phyloP scores from a whole-genome alignment of 805 yeast genomes.

The Candida insectorum region DNA sequence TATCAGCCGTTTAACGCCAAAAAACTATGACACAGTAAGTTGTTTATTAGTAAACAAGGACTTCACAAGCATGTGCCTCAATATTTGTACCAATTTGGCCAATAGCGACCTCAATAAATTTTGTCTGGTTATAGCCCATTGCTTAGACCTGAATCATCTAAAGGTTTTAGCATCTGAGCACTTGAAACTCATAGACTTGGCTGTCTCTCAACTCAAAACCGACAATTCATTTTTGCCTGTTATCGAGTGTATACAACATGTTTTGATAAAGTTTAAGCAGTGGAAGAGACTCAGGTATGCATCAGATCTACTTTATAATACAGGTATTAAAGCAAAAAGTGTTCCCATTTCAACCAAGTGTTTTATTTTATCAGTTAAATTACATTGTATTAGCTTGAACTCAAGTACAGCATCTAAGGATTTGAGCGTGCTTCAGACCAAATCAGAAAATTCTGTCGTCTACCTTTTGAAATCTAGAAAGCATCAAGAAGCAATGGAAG shows the following conservation, averaged over 20 bases:
- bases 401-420: neutral
- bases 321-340: constrained; percentile 19
- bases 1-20: no score
- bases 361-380: neutral
- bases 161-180: neutral
- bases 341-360: neutral
- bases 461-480: neutral
- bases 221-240: neutral
- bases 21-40: no score
- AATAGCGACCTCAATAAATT: neutral
- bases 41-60: no score
- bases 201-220: neutral
- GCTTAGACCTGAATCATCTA: constrained; percentile 7
- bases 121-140: no score
- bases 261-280: constrained; percentile 26
- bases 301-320: constrained; percentile 43
- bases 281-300: constrained; percentile 43
- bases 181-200: neutral
- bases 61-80: no score
- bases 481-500: neutral
- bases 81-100: constrained; percentile 1
- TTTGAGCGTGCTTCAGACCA: neutral
- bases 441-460: neutral
- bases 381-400: neutral
- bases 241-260: no score